Percentiles rank a stretch among this genome's conserved stretches.
Conservation (phyloP, 192 early-diverging fungal species). For the Podila epicladia region DNA sequence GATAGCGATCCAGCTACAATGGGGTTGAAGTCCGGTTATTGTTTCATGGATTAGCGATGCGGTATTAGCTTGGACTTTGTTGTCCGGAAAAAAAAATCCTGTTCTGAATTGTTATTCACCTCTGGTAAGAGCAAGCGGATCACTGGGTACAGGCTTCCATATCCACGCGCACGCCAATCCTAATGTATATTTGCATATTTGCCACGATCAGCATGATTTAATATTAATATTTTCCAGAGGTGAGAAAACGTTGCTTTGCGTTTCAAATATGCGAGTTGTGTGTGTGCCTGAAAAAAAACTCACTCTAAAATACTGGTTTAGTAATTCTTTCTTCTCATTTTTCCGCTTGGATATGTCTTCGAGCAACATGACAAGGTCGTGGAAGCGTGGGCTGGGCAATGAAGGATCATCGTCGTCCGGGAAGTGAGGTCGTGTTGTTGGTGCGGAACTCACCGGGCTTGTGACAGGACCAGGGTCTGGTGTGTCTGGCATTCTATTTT, state of each 20-base stretch:
- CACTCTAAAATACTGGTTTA: slow-evolving; percentile 25
- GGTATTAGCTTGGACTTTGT: neutral
- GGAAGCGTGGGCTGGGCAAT: slow-evolving; percentile 35
- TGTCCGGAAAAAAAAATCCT: neutral
- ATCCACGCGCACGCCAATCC: slow-evolving; percentile 43
- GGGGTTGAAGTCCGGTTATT: neutral
- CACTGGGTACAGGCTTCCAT: slow-evolving; percentile 39
- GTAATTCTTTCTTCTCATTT: slow-evolving; percentile 14
- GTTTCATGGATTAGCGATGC: neutral
- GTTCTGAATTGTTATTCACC: slow-evolving; percentile 2
- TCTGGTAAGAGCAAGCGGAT: slow-evolving; percentile 53
- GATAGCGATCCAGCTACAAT: slow-evolving; percentile 61
- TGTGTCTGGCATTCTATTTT: neutral
- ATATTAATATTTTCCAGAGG: neutral
- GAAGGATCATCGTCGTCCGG: slow-evolving; percentile 17
- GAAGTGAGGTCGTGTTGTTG: neutral
- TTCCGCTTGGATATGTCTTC: slow-evolving; percentile 36
- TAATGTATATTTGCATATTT: neutral
- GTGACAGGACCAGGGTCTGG: neutral
- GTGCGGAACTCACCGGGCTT: neutral
- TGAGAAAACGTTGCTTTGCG: neutral
- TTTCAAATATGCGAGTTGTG: neutral
- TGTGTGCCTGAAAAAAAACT: neutral
- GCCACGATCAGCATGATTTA: neutral
- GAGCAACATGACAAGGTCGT: slow-evolving; percentile 42